Percentiles rank a stretch among this genome's conserved stretches.
Conservation (phyloP, 148 eudicot species). For the Diospyros kaki region DNA sequence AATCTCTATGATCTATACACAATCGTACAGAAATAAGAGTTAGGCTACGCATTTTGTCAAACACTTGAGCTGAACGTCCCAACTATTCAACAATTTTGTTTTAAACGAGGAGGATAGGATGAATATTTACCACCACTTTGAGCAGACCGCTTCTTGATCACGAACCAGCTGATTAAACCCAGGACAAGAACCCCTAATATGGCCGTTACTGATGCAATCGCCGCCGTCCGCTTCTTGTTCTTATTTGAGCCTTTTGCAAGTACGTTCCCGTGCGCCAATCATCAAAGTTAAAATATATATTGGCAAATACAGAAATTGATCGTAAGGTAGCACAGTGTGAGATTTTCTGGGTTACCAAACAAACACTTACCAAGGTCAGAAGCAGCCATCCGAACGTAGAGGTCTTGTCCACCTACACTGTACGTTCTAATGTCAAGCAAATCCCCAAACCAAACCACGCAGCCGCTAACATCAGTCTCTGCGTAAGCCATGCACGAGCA, state of each 20-base stretch:
- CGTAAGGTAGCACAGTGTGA: too few species aligned
- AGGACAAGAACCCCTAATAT: not conserved
- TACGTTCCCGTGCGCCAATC: not conserved
- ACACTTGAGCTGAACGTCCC: not conserved
- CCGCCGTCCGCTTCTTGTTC: not conserved
- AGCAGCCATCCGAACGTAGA: constrained; percentile 14
- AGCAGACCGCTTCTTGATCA: too few species aligned
- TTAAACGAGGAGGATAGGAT: too few species aligned
- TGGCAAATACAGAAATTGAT: not conserved
- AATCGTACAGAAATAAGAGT: too few species aligned
- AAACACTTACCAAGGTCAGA: constrained; percentile 20
- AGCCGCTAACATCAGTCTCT: constrained; percentile 7
- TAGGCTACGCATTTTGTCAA: not conserved
- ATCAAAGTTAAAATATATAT: not conserved
- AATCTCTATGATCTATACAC: too few species aligned
- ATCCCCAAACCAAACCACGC: constrained; percentile 18
- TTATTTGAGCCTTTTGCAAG: not conserved
- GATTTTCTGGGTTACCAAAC: too few species aligned
- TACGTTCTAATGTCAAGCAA: constrained; percentile 17
- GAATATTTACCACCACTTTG: too few species aligned
- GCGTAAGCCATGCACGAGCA: constrained; percentile 31
- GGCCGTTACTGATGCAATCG: not conserved
- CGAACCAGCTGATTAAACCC: not conserved
- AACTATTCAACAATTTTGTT: too few species aligned
- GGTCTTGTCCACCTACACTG: constrained; percentile 12